phyloP scores from a whole-genome alignment of 352 stramenopile species.

The Hyaloperonospora arabidopsidis region DNA sequence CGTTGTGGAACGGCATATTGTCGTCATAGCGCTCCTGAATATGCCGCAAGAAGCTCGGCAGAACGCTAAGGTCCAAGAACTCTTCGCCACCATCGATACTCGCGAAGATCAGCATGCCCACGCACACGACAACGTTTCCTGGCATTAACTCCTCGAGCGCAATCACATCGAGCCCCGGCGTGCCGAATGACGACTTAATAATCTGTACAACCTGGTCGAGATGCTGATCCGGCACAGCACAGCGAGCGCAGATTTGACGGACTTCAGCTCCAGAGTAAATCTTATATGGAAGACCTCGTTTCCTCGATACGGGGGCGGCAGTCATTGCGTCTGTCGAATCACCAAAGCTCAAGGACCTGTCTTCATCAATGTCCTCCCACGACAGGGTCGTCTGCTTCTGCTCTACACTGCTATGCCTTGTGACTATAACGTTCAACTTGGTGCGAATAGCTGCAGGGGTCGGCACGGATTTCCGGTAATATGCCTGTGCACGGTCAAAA shows the following conservation, averaged over 20 bases:
- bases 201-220: constrained; percentile 44
- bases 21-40: constrained; percentile 57
- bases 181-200: constrained; percentile 49
- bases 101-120: constrained; percentile 68
- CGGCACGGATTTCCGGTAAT: constrained; percentile 38
- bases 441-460: constrained; percentile 27
- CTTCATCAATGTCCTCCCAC: constrained; percentile 38
- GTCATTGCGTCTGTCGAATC: constrained; percentile 41
- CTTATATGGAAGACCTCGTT: constrained; percentile 36
- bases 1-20: constrained; percentile 77
- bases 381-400: constrained; percentile 36
- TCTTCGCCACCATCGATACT: constrained; percentile 47
- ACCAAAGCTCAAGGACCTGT: constrained; percentile 25
- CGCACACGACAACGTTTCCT: constrained; percentile 52
- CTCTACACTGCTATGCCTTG: constrained; percentile 35
- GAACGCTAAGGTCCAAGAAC: constrained; percentile 43
- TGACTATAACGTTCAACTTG: constrained; percentile 41
- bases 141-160: constrained; percentile 57
- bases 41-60: constrained; percentile 47
- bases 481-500: constrained; percentile 33
- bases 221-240: constrained; percentile 34
- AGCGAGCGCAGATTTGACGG: constrained; percentile 41
- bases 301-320: constrained; percentile 36
- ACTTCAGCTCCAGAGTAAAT: constrained; percentile 47
- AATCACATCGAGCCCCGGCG: constrained; percentile 60